Conservation (phyloP, 352 stramenopile species). For the Pythium coloratum region DNA sequence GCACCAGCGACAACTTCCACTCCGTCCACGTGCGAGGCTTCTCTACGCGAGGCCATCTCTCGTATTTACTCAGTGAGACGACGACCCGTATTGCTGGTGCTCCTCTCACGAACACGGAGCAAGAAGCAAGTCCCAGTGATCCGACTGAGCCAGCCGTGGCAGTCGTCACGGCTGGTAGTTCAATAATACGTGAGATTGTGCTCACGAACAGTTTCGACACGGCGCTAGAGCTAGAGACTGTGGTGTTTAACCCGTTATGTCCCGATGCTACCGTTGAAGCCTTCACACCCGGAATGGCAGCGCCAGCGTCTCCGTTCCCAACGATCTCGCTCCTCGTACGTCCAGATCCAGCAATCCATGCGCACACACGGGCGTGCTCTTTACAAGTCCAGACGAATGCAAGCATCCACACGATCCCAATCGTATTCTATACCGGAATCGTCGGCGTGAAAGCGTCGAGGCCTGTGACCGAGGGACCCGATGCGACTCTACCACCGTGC, state of each 20-base stretch:
- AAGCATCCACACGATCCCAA: conserved; percentile 19
- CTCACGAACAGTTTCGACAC: conserved; percentile 29
- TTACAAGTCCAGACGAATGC: conserved; percentile 24
- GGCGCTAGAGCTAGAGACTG: background rate
- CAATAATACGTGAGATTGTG: background rate
- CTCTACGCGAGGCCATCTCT: conserved; percentile 16
- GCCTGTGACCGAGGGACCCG: background rate
- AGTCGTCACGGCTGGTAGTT: background rate
- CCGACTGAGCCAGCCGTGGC: background rate
- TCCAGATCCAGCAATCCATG: background rate
- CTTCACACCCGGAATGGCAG: background rate
- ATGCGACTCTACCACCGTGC: background rate
- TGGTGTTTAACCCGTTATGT: background rate
- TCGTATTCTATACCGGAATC: conserved; percentile 10
- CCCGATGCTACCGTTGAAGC: background rate
- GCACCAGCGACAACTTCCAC: background rate
- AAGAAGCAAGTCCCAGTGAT: background rate
- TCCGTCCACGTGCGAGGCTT: conserved; percentile 13
- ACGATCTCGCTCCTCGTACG: background rate
- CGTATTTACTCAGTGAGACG: conserved; percentile 9
- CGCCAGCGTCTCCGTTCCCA: background rate
- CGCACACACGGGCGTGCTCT: conserved; percentile 7
- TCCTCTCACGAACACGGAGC: background rate
- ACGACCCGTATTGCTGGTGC: background rate
- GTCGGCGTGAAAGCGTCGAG: conserved; percentile 1